These are phyloP conservation scores for Xylaria scruposa DNA, from an alignment of 495 filamentous ascomycete genomes.

Conservation along the genomic window DNA sequence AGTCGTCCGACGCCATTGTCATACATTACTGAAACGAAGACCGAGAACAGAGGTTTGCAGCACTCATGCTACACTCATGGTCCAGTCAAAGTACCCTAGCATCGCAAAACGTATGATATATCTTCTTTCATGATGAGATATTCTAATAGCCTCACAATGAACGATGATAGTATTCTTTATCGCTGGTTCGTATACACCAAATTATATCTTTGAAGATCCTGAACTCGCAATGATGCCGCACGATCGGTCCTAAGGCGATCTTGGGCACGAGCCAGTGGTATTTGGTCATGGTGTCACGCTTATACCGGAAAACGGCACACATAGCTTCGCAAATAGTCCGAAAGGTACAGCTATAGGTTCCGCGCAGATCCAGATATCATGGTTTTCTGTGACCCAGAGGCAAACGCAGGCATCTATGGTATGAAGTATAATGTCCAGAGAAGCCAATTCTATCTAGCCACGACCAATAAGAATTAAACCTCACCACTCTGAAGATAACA, in stretches of 20 bases:
- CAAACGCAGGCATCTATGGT: slow-evolving; percentile 38
- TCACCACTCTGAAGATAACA: neutral
- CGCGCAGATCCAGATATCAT: slow-evolving; percentile 39
- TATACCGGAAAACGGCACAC: slow-evolving; percentile 33
- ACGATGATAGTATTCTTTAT: too few relatives aligned
- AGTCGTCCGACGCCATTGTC: too few relatives aligned
- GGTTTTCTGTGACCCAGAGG: slow-evolving; percentile 37
- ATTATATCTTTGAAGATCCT: too few relatives aligned
- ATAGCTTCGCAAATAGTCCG: slow-evolving; percentile 34
- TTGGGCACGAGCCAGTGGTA: slow-evolving; percentile 18
- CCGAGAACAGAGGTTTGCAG: too few relatives aligned
- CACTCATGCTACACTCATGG: too few relatives aligned
- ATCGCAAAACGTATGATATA: too few relatives aligned
- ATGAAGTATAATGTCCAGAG: slow-evolving; percentile 40
- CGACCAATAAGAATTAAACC: slow-evolving; percentile 23
- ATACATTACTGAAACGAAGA: too few relatives aligned
- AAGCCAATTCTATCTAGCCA: slow-evolving; percentile 36
- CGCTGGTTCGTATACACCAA: too few relatives aligned
- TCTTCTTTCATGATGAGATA: too few relatives aligned
- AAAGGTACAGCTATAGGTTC: slow-evolving; percentile 40
- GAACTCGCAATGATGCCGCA: too few relatives aligned
- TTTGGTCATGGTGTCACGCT: slow-evolving; percentile 37
- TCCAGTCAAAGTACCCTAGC: too few relatives aligned
- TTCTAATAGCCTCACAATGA: too few relatives aligned
- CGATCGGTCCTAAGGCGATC: slow-evolving; percentile 4